Evolutionary conservation across 495 filamentous ascomycete genomes (phyloP), one percentile per base, ranked within the genome.

Genomic region (Aspergillus heteromorphus): DNA sequence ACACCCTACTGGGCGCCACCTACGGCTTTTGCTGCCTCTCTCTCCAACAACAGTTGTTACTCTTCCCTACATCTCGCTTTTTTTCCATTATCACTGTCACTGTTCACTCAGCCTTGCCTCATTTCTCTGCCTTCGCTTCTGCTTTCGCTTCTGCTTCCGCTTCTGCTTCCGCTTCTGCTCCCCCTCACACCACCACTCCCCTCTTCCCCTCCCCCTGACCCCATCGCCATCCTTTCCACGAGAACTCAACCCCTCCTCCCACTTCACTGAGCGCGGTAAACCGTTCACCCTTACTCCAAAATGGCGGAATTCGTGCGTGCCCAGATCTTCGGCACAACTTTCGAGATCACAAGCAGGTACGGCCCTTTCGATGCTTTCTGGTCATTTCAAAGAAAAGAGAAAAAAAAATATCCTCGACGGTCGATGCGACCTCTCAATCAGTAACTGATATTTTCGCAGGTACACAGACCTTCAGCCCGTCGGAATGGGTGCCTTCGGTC

Each of bases 271-370:
- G 21, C 29, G 51, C 51, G 43, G 36, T 49, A 61, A 64, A 58
- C 49, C 53, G 27, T 42, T 53, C 42, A 19, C 41, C 51, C 49
- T 51, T 63, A 60, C 58, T 62, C 65, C 70, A 80, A 66, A 62
- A 96, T 97, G 92, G 92, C 92, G 68, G 93, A 97, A 85, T 98
- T 98, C 76, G 91, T 97, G 64, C 88, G 93, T 71, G 92, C 93
- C 66, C 91, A 96, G 84, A 97, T 98, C 71, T 98, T 98, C 68
- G 95, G 93, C 71, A 97, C 95, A 48, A 97, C 93, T 58, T 98
- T 98, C 65, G 93, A 98, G 82, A 98, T 98, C 75, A 98, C 93
- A 57, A 97, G 92, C 79, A 87, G 93, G 92, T 96, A 82, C 62
- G 76, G 25, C 13, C 13, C 10, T 36, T 36, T 36, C 4, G 9